These are phyloP conservation scores for Strobilomyces confusus DNA, from an alignment of 768 basidiomycete species.

Conservation along the genomic window DNA sequence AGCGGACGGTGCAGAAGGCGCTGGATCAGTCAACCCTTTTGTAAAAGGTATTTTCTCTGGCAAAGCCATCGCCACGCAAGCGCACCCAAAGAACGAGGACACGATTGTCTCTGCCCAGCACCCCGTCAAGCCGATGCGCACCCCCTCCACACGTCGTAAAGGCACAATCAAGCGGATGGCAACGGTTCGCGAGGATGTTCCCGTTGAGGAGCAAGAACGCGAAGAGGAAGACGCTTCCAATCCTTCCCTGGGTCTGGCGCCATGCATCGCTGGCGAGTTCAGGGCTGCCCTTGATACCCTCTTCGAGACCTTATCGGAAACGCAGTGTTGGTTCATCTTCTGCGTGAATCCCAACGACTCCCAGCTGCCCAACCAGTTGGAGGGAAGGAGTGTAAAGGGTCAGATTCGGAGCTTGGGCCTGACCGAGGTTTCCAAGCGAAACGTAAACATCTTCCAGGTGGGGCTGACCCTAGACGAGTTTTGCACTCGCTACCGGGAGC, in stretches of 20 bases:
- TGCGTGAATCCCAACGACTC: conserved; percentile 95
- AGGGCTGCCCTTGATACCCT: conserved; percentile 78
- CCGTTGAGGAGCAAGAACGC: conserved; percentile 45
- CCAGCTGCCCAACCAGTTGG: conserved; percentile 90
- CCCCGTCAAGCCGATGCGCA: conserved; percentile 89
- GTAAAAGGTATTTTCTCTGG: conserved; percentile 84
- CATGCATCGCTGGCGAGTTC: conserved; percentile 87
- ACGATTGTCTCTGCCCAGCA: conserved; percentile 95
- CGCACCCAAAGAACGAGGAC: conserved; percentile 89
- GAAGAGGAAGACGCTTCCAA: conserved; percentile 39
- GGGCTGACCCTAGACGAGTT: conserved; percentile 86
- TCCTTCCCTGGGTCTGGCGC: conserved; percentile 34
- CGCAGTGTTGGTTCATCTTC: conserved; percentile 88
- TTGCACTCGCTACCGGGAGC: conserved; percentile 74
- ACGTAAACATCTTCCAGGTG: conserved; percentile 70
- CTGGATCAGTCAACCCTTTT: conserved; percentile 87
- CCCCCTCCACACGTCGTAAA: conserved; percentile 85
- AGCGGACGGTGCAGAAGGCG: conserved; percentile 53
- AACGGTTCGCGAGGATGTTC: conserved; percentile 30
- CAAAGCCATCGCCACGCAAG: conserved; percentile 88
- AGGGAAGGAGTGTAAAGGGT: conserved; percentile 86
- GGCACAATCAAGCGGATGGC: conserved; percentile 56
- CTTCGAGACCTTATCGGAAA: conserved; percentile 84
- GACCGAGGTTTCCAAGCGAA: conserved; percentile 69
- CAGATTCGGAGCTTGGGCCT: conserved; percentile 84